These are phyloP conservation scores for Ophiostoma sp. DNA, from an alignment of 2,329 filamentous ascomycete genomes.

Conservation along the genomic window DNA sequence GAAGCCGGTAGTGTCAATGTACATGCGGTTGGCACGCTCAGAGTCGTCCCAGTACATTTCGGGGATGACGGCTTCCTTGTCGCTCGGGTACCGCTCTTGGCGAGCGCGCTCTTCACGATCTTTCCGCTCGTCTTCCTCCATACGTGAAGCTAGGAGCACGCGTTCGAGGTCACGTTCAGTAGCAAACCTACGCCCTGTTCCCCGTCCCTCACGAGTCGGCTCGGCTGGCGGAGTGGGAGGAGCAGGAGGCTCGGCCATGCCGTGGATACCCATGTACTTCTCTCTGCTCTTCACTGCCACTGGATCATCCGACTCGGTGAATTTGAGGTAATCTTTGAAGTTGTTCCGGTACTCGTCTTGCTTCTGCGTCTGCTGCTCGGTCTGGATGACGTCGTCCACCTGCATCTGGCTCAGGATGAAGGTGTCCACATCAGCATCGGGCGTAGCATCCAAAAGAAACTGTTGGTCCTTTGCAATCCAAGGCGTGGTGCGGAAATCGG, in stretches of 20 bases:
- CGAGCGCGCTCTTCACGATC: slow-evolving; percentile 60
- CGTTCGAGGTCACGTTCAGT: slow-evolving; percentile 69
- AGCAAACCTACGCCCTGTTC: slow-evolving; percentile 53
- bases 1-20: slow-evolving; percentile 60
- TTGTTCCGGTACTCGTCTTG: slow-evolving; percentile 42
- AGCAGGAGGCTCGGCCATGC: slow-evolving; percentile 34
- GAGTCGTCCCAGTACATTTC: slow-evolving; percentile 60
- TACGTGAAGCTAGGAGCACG: slow-evolving; percentile 65
- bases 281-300: slow-evolving; percentile 51
- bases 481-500: slow-evolving; percentile 41
- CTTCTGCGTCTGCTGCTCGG: slow-evolving; percentile 37
- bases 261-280: slow-evolving; percentile 42
- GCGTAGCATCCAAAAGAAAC: slow-evolving; percentile 41
- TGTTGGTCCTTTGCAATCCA: slow-evolving; percentile 44
- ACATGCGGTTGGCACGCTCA: slow-evolving; percentile 54
- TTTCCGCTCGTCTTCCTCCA: slow-evolving; percentile 63
- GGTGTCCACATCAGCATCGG: slow-evolving; percentile 38
- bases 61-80: slow-evolving; percentile 71
- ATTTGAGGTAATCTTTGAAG: slow-evolving; percentile 50
- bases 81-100: slow-evolving; percentile 65
- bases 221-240: slow-evolving; percentile 37
- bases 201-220: slow-evolving; percentile 51
- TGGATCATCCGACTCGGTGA: slow-evolving; percentile 52
- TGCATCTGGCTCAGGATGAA: slow-evolving; percentile 45
- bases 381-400: slow-evolving; percentile 37